Conservation (phyloP, 192 early-diverging fungal species). For the Backusella psychrophila region DNA sequence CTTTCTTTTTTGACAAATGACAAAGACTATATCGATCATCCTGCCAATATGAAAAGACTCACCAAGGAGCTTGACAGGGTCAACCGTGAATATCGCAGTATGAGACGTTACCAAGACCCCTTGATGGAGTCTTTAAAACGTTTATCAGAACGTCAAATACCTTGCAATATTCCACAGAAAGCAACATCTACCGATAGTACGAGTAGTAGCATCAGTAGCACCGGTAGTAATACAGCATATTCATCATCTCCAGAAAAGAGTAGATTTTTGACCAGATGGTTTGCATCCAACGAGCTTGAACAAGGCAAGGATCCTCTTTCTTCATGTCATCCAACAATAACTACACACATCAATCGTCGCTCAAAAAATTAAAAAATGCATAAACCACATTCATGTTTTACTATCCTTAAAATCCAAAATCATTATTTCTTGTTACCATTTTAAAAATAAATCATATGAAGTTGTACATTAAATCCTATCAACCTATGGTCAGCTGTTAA, state of each 20-base stretch:
- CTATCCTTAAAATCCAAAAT: background rate
- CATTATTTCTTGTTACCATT: background rate
- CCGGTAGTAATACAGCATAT: background rate
- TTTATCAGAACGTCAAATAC: background rate
- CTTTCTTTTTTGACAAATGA: constrained; percentile 41
- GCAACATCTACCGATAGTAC: background rate
- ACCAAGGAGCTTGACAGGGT: constrained; percentile 45
- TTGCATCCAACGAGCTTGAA: background rate
- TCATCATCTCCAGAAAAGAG: background rate
- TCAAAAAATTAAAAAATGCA: constrained; percentile 5
- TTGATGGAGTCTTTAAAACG: constrained; percentile 36
- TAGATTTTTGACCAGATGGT: constrained; percentile 5
- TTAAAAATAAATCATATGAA: constrained; percentile 6
- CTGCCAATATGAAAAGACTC: constrained; percentile 36
- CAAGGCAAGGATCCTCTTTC: background rate
- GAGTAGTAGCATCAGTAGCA: background rate
- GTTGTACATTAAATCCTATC: background rate
- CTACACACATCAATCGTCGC: background rate
- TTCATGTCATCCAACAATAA: constrained; percentile 12
- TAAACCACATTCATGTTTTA: background rate
- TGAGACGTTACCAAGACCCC: constrained; percentile 37
- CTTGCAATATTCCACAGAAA: background rate
- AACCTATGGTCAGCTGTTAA: background rate
- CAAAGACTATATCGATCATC: constrained; percentile 39
- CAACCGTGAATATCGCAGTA: constrained; percentile 38